These are phyloP conservation scores for Russula earlei DNA, from an alignment of 768 basidiomycete genomes.

Conservation along the genomic window DNA sequence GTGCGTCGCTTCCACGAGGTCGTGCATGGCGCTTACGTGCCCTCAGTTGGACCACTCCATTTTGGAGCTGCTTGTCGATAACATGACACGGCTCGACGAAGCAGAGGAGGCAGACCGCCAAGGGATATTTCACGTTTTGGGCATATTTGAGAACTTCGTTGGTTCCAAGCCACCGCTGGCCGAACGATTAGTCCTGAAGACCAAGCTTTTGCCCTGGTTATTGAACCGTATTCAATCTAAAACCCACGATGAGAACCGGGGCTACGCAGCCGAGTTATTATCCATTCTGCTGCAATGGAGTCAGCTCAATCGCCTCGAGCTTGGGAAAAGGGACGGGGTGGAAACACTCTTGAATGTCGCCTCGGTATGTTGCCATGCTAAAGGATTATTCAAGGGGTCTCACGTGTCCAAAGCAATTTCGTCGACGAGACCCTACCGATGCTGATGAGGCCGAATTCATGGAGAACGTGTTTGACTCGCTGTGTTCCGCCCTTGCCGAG, in stretches of 20 bases:
- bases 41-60: conserved; percentile 71
- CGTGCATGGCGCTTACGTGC: conserved; percentile 1
- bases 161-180: conserved; percentile 77
- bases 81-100: conserved; percentile 83
- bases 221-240: conserved; percentile 65
- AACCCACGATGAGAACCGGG: conserved; percentile 79
- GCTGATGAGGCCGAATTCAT: conserved; percentile 94
- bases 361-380: conserved; percentile 46
- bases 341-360: conserved; percentile 67
- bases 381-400: conserved; percentile 13
- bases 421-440: conserved; percentile 72
- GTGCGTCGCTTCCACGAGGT: conserved; percentile 36
- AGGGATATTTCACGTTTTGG: conserved; percentile 90
- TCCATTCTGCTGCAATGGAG: conserved; percentile 81
- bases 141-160: conserved; percentile 88
- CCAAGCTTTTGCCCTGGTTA: conserved; percentile 70
- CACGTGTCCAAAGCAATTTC: conserved; percentile 57
- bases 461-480: conserved; percentile 89
- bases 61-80: conserved; percentile 83
- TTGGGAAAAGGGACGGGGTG: conserved; percentile 70
- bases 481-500: conserved; percentile 82
- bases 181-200: conserved; percentile 58
- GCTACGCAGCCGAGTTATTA: conserved; percentile 90
- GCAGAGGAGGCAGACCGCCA: conserved; percentile 82
- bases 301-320: conserved; percentile 52